These are phyloP conservation scores for Thelonectria olida DNA, from an alignment of 2,329 filamentous ascomycete genomes.

Conservation along the genomic window DNA sequence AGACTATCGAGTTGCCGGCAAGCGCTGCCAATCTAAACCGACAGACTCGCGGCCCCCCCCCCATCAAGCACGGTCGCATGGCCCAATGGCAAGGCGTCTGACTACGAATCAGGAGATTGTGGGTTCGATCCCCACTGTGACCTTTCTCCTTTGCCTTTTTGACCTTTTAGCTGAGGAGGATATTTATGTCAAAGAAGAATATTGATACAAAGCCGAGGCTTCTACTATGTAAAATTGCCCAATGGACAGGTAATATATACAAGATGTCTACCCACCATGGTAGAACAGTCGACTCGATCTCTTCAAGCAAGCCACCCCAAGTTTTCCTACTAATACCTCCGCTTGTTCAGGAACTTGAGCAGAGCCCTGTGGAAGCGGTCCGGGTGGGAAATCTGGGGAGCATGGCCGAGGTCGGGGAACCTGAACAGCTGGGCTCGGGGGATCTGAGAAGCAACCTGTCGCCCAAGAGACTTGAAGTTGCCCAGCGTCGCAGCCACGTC, in stretches of 20 bases:
- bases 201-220: too few species aligned
- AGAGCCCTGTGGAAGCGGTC: conserved; percentile 56
- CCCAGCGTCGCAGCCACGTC: conserved; percentile 56
- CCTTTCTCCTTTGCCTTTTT: neutral
- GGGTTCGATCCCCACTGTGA: conserved; percentile 44
- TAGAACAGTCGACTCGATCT: too few species aligned
- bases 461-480: conserved; percentile 59
- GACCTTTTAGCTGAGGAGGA: too few species aligned
- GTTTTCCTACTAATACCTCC: neutral
- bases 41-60: neutral
- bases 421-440: conserved; percentile 55
- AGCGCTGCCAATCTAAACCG: neutral
- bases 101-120: conserved; percentile 47
- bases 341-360: conserved; percentile 52
- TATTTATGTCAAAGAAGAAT: neutral
- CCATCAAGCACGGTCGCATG: conserved; percentile 27
- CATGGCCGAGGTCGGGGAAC: conserved; percentile 60
- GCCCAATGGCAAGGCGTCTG: conserved; percentile 46
- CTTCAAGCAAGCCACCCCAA: neutral
- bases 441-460: conserved; percentile 53
- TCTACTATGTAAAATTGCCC: too few species aligned
- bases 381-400: conserved; percentile 62
- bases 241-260: too few species aligned
- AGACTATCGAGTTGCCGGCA: too few species aligned
- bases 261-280: too few species aligned